These are phyloP conservation scores for Saitozyma sp. DNA, from an alignment of 768 basidiomycete species.

Conservation along the genomic window DNA sequence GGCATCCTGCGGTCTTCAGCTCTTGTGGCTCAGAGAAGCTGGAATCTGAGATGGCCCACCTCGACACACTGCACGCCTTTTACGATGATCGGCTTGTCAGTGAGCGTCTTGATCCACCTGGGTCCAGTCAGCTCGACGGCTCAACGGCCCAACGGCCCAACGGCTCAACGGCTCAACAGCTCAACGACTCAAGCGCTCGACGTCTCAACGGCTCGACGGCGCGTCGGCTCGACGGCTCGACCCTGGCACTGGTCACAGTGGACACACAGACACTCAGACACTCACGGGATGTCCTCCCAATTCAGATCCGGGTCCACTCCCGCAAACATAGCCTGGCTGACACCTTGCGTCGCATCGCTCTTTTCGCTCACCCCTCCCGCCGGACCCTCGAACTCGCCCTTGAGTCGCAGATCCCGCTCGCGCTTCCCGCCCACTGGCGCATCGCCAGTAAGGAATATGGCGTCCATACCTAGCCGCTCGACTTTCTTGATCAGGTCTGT, in stretches of 20 bases:
- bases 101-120: constrained; percentile 56
- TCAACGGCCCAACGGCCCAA: no score
- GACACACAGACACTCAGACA: not conserved
- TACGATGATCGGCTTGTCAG: constrained; percentile 56
- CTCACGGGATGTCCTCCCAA: constrained; percentile 51
- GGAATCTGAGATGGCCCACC: not conserved
- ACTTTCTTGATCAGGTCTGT: constrained; percentile 65
- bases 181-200: no score
- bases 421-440: constrained; percentile 79
- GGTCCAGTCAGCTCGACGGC: not conserved
- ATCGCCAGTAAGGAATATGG: constrained; percentile 88
- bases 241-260: no score
- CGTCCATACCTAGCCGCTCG: constrained; percentile 74
- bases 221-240: not conserved
- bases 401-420: constrained; percentile 44
- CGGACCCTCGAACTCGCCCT: constrained; percentile 44
- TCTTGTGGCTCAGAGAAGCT: not conserved
- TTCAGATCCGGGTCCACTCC: constrained; percentile 52
- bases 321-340: constrained; percentile 50
- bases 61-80: constrained; percentile 56
- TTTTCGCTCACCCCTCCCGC: constrained; percentile 40
- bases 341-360: constrained; percentile 37
- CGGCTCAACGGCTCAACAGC: not conserved
- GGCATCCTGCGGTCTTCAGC: constrained; percentile 61
- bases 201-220: no score